These are phyloP conservation scores for Leccinum griseonigrum DNA, from an alignment of 1,284 basidiomycete species.

Conservation along the genomic window DNA sequence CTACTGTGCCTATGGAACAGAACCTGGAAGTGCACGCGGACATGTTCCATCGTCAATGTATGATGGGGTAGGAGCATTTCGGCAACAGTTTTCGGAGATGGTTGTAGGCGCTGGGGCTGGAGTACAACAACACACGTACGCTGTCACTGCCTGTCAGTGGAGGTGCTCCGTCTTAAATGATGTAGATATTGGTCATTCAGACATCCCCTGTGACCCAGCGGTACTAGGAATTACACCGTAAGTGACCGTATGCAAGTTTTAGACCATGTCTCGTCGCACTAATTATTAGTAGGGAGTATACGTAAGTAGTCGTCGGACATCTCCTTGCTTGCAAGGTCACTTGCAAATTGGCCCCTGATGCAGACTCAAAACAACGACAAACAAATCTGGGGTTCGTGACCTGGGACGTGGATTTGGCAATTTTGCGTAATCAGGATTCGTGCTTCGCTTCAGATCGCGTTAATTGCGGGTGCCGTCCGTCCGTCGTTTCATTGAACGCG, in stretches of 20 bases:
- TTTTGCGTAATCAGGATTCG: too few species aligned
- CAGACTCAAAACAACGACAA: too few species aligned
- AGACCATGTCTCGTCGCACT: too few species aligned
- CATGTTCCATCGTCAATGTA: conserved; percentile 15
- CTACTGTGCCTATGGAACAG: conserved; percentile 20
- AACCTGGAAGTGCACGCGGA: conserved; percentile 22
- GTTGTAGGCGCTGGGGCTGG: conserved; percentile 21
- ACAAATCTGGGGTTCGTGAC: too few species aligned
- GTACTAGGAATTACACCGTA: not conserved
- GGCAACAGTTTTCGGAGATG: conserved; percentile 35
- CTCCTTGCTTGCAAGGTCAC: too few species aligned
- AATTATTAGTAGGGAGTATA: too few species aligned
- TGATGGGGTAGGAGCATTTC: conserved; percentile 22
- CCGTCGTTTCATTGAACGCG: too few species aligned
- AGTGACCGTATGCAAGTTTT: not conserved
- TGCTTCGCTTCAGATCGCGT: too few species aligned
- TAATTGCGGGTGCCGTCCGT: too few species aligned
- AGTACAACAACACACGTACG: conserved; percentile 23
- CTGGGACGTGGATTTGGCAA: too few species aligned
- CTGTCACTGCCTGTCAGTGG: conserved; percentile 21
- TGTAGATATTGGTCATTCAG: not conserved
- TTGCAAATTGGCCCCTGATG: too few species aligned
- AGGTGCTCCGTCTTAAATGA: conserved; percentile 14
- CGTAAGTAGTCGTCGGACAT: too few species aligned
- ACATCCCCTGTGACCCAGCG: not conserved